Evolutionary conservation across 2,329 filamentous ascomycete genomes (phyloP), one percentile per base, ranked within the genome.

Genomic region (Phialemonium atrogriseum): DNA sequence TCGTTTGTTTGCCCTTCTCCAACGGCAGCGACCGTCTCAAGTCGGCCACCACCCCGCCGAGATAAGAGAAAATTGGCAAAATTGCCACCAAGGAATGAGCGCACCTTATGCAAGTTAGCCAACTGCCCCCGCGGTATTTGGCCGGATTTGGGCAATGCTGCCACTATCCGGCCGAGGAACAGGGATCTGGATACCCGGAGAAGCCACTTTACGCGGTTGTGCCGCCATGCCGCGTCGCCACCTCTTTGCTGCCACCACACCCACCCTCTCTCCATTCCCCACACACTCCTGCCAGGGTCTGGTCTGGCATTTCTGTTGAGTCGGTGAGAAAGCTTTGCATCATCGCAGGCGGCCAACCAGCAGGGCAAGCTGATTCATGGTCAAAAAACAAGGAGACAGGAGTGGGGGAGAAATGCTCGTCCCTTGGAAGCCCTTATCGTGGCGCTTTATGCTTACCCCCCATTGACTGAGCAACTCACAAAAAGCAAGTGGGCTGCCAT

Each of bases 151-250:
- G 15, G 7, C 5, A 24, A 26, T 35, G 28, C 38, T 38, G 35
- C 38, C 24, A 9, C 23, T 28, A 30, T 31, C 23, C 30, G 19
- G 32, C 32, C 33, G 28, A 29, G 34, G 33, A 33, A 33, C 45
- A 46, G 39, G 43, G 43, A 43, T 43, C 39, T 35, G 36, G 35
- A 39, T 42, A 38, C 40, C 37, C 35, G 35, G 30, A 29, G 24
- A 41, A 46, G 48, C 41, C 48, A 51, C 49, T 52, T 47, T 50
- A 52, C 49, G 42, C 49, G 47, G 46, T 42, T 36, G 40, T 41
- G 42, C 41, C 44, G 41, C 45, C 40, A 37, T 36, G 33, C 41
- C 44, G 46, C 40, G 44, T 48, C 40, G 20, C 39, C 34, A 30
- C 32, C 39, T 24, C 33, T 33, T 36, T 24, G 32, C 28, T 20